Conservation (phyloP, 2,329 filamentous ascomycete genomes). For the Fusarium piperis region DNA sequence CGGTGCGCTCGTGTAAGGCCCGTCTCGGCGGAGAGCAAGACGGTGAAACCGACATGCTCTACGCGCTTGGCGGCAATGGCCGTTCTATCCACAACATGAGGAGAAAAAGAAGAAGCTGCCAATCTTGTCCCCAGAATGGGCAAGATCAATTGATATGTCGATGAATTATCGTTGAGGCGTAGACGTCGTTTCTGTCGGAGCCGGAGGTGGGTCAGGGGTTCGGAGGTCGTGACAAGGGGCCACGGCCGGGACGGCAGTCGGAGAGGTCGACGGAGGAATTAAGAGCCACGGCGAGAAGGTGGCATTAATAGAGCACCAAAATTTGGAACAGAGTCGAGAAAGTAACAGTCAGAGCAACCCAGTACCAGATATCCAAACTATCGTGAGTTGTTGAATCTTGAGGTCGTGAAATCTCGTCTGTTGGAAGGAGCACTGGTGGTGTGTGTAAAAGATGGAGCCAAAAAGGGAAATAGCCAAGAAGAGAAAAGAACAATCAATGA, state of each 20-base stretch:
- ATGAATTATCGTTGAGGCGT: conserved; percentile 10
- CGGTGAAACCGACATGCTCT: conserved; percentile 48
- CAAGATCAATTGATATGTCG: conserved; percentile 17
- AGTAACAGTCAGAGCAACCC: conserved; percentile 7
- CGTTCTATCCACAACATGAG: conserved; percentile 36
- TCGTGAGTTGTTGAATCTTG: conserved; percentile 25
- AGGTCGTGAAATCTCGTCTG: conserved; percentile 23
- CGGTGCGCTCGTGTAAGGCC: conserved; percentile 43
- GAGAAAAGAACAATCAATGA: conserved; percentile 18
- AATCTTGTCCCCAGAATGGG: conserved; percentile 14
- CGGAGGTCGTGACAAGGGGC: conserved; percentile 14
- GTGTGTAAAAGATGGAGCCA: conserved; percentile 20
- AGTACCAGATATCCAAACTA: conserved; percentile 26
- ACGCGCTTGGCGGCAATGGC: conserved; percentile 38
- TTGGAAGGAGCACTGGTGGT: conserved; percentile 20
- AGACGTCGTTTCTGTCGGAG: conserved; percentile 14
- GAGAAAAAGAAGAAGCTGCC: conserved; percentile 6
- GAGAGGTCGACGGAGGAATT: conserved; percentile 26
- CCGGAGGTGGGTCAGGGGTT: conserved; percentile 32
- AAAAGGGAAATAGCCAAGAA: conserved; percentile 26
- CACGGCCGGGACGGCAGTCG: conserved; percentile 11
- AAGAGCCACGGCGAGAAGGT: conserved; percentile 13
- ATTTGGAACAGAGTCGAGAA: background rate
- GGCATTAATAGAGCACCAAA: conserved; percentile 27
- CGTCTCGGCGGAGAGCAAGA: conserved; percentile 42